Evolutionary conservation across 179 eudicot species (phyloP), one percentile per base, ranked within the genome.

Genomic region (Pouteria campechiana): DNA sequence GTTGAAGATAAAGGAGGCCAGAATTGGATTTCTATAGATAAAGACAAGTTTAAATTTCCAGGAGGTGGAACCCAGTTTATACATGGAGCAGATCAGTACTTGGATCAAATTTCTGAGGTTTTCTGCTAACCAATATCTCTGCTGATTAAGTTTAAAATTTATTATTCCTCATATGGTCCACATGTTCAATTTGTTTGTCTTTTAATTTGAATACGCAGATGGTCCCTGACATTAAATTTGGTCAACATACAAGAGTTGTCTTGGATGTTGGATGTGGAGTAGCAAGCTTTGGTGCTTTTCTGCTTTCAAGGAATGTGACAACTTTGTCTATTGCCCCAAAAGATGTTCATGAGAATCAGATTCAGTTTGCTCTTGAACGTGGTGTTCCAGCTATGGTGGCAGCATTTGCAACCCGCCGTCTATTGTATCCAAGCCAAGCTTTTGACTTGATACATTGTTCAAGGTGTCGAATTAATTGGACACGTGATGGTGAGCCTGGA

Each of bases 331-430:
- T 75, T 15, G 81, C 72, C 21, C 74, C 70, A 7, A 78, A 78
- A 62, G 71, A 74, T 54, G 77, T 61, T 48, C 72, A 64, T 16
- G 66, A 68, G 44, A 78, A 78, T 50, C 78, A 64, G 48, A 62
- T 78, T 38, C 81, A 70, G 5, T 60, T 74, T 51, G 87, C 87
- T 12, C 54, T 79, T 3, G 82, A 79, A 51, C 71, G 87, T 37
- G 87, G 82, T 30, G 72, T 78, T 18, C 87, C 87, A 47, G 82
- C 87, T 22, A 79, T 78, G 76, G 22, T 78, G 25, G 67, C 79
- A 22, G 74, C 52, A 25, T 75, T 78, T 54, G 69, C 67, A 32
- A 68, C 76, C 25, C 74, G 25, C 13, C 75, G 81, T 10, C 49
- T 74, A 42, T 31, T 62, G 33, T 78, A 68, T 52, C 82, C 82